Evolutionary conservation across 2,329 filamentous ascomycete species (phyloP).

Genomic region (Sordariomycetes sp.): DNA sequence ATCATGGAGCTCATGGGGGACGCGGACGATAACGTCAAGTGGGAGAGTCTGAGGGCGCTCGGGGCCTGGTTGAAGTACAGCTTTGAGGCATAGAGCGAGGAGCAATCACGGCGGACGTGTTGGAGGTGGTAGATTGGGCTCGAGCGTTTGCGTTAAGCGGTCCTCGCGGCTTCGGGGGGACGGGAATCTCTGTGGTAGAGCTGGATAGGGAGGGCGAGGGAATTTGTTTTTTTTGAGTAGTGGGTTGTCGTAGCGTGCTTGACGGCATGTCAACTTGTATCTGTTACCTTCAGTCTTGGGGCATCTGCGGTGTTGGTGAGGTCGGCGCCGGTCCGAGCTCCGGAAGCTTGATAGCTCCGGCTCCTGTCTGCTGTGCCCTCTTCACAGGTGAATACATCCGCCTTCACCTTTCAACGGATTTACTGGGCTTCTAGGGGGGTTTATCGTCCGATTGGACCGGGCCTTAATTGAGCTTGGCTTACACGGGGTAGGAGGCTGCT

Average conservation of each 20-base stretch:
- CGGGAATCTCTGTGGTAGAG: neutral
- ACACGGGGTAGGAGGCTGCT: too few relatives aligned
- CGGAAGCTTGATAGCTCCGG: too few relatives aligned
- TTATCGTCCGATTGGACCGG: too few relatives aligned
- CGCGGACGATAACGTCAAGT: conserved; percentile 76
- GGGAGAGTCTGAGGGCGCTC: conserved; percentile 83
- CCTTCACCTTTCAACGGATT: too few relatives aligned
- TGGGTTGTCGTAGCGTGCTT: neutral
- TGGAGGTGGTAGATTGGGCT: neutral
- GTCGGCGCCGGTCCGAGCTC: neutral
- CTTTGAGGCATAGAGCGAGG: conserved; percentile 31
- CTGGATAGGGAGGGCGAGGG: neutral
- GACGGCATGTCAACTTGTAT: neutral
- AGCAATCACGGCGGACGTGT: neutral
- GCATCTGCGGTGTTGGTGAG: neutral
- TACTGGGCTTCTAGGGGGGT: too few relatives aligned
- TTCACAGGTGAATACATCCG: too few relatives aligned
- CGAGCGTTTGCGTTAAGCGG: neutral
- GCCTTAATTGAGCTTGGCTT: too few relatives aligned
- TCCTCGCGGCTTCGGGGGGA: neutral
- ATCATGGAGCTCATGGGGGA: conserved; percentile 94
- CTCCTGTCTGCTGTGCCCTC: too few relatives aligned
- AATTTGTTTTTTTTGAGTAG: neutral
- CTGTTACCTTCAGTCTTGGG: neutral
- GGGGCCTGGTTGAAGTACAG: conserved; percentile 55